Evolutionary conservation across 768 basidiomycete genomes (phyloP), one percentile per base, ranked within the genome.

Genomic region (Hericium coralloides): DNA sequence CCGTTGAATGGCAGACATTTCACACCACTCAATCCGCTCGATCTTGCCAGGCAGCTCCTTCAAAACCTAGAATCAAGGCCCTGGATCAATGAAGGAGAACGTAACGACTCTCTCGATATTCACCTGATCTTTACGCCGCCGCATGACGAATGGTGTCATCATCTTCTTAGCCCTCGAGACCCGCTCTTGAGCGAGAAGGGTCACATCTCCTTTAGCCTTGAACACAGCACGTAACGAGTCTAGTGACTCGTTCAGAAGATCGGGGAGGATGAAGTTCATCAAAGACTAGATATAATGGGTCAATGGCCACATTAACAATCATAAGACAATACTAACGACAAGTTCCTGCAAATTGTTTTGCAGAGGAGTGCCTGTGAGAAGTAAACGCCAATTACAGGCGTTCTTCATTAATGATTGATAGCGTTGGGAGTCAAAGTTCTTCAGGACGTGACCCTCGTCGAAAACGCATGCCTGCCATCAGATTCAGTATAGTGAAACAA

Each of bases 121-220:
- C 64, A 83, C 90, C 74, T 97, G 94, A 65, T 95, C 93, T 72
- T 99, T 99, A 64, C 95, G 82, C 58, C 97, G 82, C n/a, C 97
- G 87, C 18, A 99, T 77, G 22, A 98, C 95, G 69, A 99, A 99
- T 0, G 97, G 97, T 7, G 93, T 97, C 89, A 99, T 93, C 94
- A 99, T 98, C 69, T 92, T 93, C 74, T 98, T 95, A 6, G 97
- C 97, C 60, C 95, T 76, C 18, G 91, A 92, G 22, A 98, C 90
- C 52, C 97, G 89, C 68, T 95, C 89, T 66, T 92, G 87, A 4
- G 95, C 91, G 23, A 98, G 84, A 22, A 98, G 70, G 25, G 90
- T 88, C 52, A 89, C 82, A 65, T 95, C 91, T n/a, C 92, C 91
- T 61, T 91, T 92, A 38, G 92, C 91, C 70, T 97, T 98, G 81